Evolutionary conservation across 345 rosid species (phyloP).

Genomic region (Syzygium aromaticum): DNA sequence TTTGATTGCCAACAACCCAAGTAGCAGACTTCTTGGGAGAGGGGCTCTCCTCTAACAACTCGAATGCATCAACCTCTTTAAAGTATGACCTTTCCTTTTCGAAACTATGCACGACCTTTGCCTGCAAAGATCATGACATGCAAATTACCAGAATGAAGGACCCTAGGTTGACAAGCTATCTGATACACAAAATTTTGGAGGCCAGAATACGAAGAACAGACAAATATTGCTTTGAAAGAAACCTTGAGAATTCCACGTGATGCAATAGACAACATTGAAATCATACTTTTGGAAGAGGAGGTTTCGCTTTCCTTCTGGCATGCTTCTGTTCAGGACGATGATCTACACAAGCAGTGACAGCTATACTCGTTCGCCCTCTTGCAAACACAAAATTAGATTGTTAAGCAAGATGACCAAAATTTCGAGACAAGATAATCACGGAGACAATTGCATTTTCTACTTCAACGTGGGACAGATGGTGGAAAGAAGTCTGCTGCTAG

Average conservation of each 20-base stretch:
- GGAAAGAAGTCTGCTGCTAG: not conserved
- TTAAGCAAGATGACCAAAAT: not conserved
- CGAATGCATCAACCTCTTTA: conserved; percentile 84
- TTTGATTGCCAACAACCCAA: conserved; percentile 49
- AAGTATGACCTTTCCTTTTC: conserved; percentile 73
- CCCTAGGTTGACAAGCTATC: not conserved
- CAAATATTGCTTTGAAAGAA: not conserved
- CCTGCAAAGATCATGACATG: conserved; percentile 24
- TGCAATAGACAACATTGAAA: not conserved
- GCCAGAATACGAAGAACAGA: not conserved
- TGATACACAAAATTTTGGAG: not conserved
- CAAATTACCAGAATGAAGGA: not conserved
- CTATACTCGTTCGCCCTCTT: conserved; percentile 89
- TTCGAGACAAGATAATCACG: not conserved
- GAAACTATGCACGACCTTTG: conserved; percentile 39
- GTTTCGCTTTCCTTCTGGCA: conserved; percentile 50
- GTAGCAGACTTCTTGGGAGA: conserved; percentile 73
- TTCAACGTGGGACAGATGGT: not conserved
- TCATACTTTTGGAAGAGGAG: conserved; percentile 59
- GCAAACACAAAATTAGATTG: conserved; percentile 13
- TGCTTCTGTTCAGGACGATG: conserved; percentile 41
- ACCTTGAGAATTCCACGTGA: not conserved
- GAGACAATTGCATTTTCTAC: not conserved
- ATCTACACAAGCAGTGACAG: conserved; percentile 44
- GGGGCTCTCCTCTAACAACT: conserved; percentile 93